Percentiles rank a stretch among this genome's conserved stretches.
These are phyloP conservation scores for Chytriomyces sp. DNA, from an alignment of 192 early-diverging fungal genomes.

Conservation along the genomic window DNA sequence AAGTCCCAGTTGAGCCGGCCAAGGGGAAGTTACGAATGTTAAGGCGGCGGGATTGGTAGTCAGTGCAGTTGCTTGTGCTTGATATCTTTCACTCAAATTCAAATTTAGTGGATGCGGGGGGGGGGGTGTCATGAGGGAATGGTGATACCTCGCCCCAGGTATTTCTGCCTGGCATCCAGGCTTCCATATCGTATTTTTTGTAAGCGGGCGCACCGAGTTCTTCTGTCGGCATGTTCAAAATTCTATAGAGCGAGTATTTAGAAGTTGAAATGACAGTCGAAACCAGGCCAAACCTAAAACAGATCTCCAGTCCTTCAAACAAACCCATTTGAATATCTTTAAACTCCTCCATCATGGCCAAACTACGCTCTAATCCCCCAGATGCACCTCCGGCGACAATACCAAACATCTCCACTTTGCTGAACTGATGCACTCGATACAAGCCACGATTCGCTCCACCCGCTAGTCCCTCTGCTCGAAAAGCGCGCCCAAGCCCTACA, in stretches of 20 bases:
- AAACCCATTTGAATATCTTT: slow-evolving; percentile 71
- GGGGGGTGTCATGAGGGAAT: no score
- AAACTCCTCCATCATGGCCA: slow-evolving; percentile 71
- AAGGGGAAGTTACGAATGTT: slow-evolving; percentile 65
- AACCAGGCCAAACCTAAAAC: slow-evolving; percentile 55
- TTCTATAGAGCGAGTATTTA: slow-evolving; percentile 37
- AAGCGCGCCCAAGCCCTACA: slow-evolving; percentile 84
- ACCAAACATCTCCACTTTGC: slow-evolving; percentile 89
- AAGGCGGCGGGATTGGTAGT: slow-evolving; percentile 86
- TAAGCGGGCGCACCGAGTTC: slow-evolving; percentile 91
- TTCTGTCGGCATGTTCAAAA: slow-evolving; percentile 89
- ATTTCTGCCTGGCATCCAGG: slow-evolving; percentile 92
- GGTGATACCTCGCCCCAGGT: slow-evolving; percentile 75
- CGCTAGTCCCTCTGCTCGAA: slow-evolving; percentile 86
- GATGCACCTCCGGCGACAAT: slow-evolving; percentile 54
- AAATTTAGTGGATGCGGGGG: neutral
- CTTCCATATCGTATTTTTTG: slow-evolving; percentile 92
- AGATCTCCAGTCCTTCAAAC: slow-evolving; percentile 78
- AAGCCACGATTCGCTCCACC: slow-evolving; percentile 85
- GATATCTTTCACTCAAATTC: slow-evolving; percentile 60
- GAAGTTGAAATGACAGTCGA: neutral
- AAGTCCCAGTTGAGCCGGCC: neutral
- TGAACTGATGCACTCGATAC: slow-evolving; percentile 94
- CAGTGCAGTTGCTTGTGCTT: slow-evolving; percentile 89
- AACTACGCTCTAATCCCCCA: slow-evolving; percentile 53